Conservation (phyloP, 2,329 filamentous ascomycete genomes). For the Chalara sp. region DNA sequence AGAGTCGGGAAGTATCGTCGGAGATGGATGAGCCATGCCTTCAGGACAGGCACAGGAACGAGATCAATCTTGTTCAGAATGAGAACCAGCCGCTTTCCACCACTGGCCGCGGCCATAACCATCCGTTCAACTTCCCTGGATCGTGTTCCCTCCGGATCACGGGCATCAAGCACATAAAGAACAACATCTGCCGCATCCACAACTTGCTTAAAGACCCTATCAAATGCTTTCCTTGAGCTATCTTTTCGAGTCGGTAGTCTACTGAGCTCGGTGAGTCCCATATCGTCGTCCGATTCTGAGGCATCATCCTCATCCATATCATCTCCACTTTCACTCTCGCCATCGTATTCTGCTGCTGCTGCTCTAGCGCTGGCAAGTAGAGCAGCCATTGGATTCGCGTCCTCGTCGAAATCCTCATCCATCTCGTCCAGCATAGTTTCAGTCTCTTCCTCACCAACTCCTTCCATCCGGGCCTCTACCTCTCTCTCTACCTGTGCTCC, state of each 20-base stretch:
- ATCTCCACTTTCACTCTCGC: slow-evolving; percentile 33
- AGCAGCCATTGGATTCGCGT: slow-evolving; percentile 88
- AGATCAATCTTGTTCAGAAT: slow-evolving; percentile 95
- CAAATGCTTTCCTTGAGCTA: slow-evolving; percentile 77
- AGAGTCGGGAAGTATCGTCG: slow-evolving; percentile 87
- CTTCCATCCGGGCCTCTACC: slow-evolving; percentile 36
- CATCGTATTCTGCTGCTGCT: slow-evolving; percentile 68
- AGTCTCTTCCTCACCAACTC: slow-evolving; percentile 39
- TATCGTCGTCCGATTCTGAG: slow-evolving; percentile 37
- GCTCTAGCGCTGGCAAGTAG: slow-evolving; percentile 76
- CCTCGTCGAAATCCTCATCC: slow-evolving; percentile 49
- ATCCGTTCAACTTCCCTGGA: slow-evolving; percentile 86
- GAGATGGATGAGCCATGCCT: slow-evolving; percentile 77
- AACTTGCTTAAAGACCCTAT: slow-evolving; percentile 94
- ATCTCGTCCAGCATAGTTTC: slow-evolving; percentile 45
- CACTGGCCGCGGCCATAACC: slow-evolving; percentile 80
- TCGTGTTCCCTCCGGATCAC: slow-evolving; percentile 84
- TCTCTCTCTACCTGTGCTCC: slow-evolving; percentile 38
- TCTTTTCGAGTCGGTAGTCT: slow-evolving; percentile 47
- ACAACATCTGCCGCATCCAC: slow-evolving; percentile 85
- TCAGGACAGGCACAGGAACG: slow-evolving; percentile 73
- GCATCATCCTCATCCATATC: slow-evolving; percentile 51
- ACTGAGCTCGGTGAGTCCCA: slow-evolving; percentile 42
- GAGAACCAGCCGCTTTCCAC: slow-evolving; percentile 82
- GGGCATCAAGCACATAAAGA: slow-evolving; percentile 86